A percentile compares a stretch with the other conserved stretches of the same genome.
Evolutionary conservation across 176 grass and related monocot genomes (phyloP).

Genomic region (Carex littledalei): DNA sequence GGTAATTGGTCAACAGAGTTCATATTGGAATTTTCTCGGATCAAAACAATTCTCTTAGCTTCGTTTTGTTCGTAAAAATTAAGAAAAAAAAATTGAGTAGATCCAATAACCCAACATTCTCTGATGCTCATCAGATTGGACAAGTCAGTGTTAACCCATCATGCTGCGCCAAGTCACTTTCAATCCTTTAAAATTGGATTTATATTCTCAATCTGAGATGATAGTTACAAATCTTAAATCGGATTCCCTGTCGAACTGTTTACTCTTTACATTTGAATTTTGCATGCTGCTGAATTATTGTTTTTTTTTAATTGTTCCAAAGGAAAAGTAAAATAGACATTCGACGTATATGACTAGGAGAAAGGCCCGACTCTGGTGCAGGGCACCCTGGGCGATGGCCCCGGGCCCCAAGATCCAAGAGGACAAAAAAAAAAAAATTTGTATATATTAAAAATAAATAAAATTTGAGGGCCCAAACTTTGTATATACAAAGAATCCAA

Average conservation of each 20-base stretch:
- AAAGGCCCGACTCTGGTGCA: no score
- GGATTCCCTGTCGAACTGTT: neutral
- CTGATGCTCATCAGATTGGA: neutral
- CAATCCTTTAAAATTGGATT: neutral
- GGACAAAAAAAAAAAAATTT: no score
- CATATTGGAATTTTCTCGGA: neutral
- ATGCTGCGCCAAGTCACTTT: conserved; percentile 1
- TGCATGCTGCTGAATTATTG: neutral
- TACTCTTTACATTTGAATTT: neutral
- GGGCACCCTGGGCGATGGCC: no score
- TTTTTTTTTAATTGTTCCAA: neutral
- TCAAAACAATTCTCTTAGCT: conserved; percentile 3
- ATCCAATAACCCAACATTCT: conserved; percentile 3
- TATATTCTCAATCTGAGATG: neutral
- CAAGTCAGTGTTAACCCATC: neutral
- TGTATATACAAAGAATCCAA: no score
- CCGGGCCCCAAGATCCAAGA: no score
- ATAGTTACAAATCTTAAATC: neutral
- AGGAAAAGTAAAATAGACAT: neutral
- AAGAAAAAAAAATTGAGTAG: neutral
- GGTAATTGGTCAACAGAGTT: neutral
- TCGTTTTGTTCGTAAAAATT: neutral
- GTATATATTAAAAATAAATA: no score
- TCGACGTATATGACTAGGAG: neutral
- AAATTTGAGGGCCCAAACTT: no score